Base-by-base conservation (phyloP, 2,329 filamentous ascomycete species). In the Clonostachys sp. region DNA sequence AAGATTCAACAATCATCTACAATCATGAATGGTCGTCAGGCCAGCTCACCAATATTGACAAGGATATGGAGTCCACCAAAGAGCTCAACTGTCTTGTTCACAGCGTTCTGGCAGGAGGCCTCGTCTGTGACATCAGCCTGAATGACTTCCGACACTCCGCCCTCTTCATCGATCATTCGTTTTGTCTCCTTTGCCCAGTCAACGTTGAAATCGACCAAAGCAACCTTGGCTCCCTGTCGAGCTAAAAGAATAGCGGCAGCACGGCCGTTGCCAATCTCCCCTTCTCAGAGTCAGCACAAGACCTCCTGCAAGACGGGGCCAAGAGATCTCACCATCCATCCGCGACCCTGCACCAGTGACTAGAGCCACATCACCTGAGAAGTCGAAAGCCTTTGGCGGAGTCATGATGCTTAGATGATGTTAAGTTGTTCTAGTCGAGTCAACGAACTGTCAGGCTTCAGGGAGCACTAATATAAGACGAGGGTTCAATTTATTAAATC, bases 71-170 rank as follows among this genome's bases (percentile, higher is more conserved):
- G 46, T 4, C 50, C 46, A 7, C 55, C 58, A 33, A 53, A 62
- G 2, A 57, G 24, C 38, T 56, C 48, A 1, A 61, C 51, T 1
- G 57, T 59, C 35, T 51, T 52, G 0, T 44, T 45, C 1, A 61
- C 55, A 2, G 49, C 57, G 6, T 35, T 45, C 34, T 48, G 54
- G 55, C 81, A 86, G 46, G 83, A 78, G 0, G 48, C 48, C n/a
- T 73, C 67, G 1, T 62, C 60, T 0, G 79, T 81, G n/a, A 86
- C 78, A 52, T 86, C 76, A 5, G 68, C 78, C 44, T 65, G 56
- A 2, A 72, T 53, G 0, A 77, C 67, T 7, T 77, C 53, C 0
- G 67, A 73, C 3, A 54, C 53, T 3, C 72, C 73, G n/a, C 64
- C 53, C 33, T 73, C 61, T 8, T 63, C 55, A 30, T 62, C 52